phyloP scores from a whole-genome alignment of 2,329 filamentous ascomycete genomes.

The Magnaporthiopsis incrustans region DNA sequence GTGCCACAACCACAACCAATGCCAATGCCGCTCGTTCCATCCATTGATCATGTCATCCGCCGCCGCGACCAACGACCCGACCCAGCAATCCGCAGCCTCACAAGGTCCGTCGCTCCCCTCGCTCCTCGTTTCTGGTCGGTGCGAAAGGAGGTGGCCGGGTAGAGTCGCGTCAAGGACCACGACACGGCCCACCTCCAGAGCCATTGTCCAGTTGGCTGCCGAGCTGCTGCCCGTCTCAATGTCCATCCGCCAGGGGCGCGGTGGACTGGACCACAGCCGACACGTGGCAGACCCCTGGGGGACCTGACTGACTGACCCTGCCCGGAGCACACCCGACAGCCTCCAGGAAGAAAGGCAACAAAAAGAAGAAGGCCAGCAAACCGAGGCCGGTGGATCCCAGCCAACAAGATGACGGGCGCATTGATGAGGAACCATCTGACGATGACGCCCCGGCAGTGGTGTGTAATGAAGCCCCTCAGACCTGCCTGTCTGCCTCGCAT shows the following conservation, averaged over 20 bases:
- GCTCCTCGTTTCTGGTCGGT: constrained; percentile 1
- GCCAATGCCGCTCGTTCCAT: background rate
- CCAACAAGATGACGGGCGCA: constrained; percentile 17
- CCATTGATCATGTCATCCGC: constrained; percentile 31
- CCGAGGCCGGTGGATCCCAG: constrained; percentile 28
- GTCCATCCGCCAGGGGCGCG: background rate
- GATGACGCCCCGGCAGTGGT: constrained; percentile 30
- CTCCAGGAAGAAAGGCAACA: constrained; percentile 50
- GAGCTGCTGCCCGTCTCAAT: background rate
- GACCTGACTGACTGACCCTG: constrained; percentile 9
- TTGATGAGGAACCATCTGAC: constrained; percentile 34
- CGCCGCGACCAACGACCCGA: constrained; percentile 17
- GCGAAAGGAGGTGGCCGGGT: background rate
- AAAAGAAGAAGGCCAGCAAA: constrained; percentile 49
- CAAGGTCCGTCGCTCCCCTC: constrained; percentile 17
- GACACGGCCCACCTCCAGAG: background rate
- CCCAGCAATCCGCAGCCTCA: constrained; percentile 17
- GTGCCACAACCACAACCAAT: background rate
- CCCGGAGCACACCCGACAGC: background rate
- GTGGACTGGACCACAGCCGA: background rate
- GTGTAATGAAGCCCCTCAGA: constrained; percentile 13
- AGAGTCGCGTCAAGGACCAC: background rate
- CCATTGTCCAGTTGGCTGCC: background rate
- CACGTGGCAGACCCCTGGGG: background rate
- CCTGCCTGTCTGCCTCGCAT: background rate